Evolutionary conservation across 2,329 filamentous ascomycete species (phyloP).

Genomic region (Zymoseptoria pseudotritici): DNA sequence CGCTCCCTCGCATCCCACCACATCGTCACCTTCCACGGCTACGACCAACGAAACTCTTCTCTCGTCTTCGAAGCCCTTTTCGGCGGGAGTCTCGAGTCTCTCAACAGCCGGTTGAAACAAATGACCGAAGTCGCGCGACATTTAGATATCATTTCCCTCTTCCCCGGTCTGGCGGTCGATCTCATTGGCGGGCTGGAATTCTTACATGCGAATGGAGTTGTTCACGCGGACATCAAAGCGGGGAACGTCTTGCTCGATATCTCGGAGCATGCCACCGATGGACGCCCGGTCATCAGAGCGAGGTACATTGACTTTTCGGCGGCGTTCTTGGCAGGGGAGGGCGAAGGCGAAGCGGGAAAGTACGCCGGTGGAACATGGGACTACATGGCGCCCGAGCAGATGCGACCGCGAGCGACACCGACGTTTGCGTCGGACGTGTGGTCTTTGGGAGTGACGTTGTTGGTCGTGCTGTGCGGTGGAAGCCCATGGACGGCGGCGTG

Average conservation of each 20-base stretch:
- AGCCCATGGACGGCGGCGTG: constrained; percentile 35
- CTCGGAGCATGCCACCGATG: constrained; percentile 16
- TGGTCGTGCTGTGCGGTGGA: constrained; percentile 36
- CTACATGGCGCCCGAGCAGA: constrained; percentile 35
- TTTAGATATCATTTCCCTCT: constrained; percentile 30
- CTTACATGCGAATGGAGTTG: constrained; percentile 34
- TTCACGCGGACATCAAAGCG: constrained; percentile 43
- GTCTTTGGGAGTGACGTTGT: constrained; percentile 39
- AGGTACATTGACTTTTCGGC: constrained; percentile 40
- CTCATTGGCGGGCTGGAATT: constrained; percentile 37
- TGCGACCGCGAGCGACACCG: constrained; percentile 24
- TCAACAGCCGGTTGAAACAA: constrained; percentile 22
- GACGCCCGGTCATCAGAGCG: constrained; percentile 20
- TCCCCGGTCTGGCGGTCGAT: constrained; percentile 34
- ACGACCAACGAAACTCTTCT: constrained; percentile 23
- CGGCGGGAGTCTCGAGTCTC: constrained; percentile 25
- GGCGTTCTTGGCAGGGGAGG: constrained; percentile 24
- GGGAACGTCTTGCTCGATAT: constrained; percentile 38
- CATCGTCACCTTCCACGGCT: constrained; percentile 30
- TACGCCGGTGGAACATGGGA: constrained; percentile 41
- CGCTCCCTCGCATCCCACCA: constrained; percentile 16
- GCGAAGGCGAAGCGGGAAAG: constrained; percentile 14
- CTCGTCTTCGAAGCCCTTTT: constrained; percentile 30
- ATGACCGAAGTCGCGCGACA: constrained; percentile 31
- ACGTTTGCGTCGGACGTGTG: constrained; percentile 37